phyloP scores from a whole-genome alignment of 352 stramenopile species.

The Pythium aphanidermatum region DNA sequence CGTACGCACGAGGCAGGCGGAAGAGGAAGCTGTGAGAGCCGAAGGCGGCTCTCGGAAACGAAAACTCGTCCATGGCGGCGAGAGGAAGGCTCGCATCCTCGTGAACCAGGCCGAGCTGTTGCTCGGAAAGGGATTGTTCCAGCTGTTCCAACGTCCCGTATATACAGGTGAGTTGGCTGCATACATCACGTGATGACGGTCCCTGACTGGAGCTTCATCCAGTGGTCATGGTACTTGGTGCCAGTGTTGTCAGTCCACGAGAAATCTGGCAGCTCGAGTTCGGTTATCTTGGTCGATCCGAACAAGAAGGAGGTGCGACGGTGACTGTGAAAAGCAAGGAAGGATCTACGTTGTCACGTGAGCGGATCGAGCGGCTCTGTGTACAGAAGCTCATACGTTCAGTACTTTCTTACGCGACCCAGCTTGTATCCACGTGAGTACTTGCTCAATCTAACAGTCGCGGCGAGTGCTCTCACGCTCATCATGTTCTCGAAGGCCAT shows the following conservation, averaged over 20 bases:
- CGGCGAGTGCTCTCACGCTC: not conserved
- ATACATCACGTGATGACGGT: not conserved
- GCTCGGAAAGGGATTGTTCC: slow-evolving; percentile 21
- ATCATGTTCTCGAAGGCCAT: slow-evolving; percentile 19
- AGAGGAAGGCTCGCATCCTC: slow-evolving; percentile 51
- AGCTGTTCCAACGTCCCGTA: slow-evolving; percentile 28
- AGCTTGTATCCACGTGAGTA: slow-evolving; percentile 31
- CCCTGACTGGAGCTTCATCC: not conserved
- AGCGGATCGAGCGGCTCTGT: slow-evolving; percentile 30
- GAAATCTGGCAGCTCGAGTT: slow-evolving; percentile 56
- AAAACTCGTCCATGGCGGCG: slow-evolving; percentile 19
- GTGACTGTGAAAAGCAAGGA: not conserved
- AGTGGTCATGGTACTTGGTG: slow-evolving; percentile 59
- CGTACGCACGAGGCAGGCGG: slow-evolving; percentile 19
- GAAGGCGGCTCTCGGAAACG: slow-evolving; percentile 3
- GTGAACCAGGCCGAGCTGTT: slow-evolving; percentile 27
- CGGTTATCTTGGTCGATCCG: not conserved
- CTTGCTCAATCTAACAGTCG: not conserved
- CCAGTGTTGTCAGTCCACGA: slow-evolving; percentile 43
- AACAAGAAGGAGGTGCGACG: slow-evolving; percentile 9
- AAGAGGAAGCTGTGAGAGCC: slow-evolving; percentile 9
- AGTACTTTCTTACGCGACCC: slow-evolving; percentile 27
- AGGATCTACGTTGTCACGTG: slow-evolving; percentile 1
- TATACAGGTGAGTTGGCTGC: not conserved
- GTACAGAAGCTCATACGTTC: slow-evolving; percentile 56